Evolutionary conservation across 257 asterid species (phyloP).

Genomic region (Fraxinus excelsior): DNA sequence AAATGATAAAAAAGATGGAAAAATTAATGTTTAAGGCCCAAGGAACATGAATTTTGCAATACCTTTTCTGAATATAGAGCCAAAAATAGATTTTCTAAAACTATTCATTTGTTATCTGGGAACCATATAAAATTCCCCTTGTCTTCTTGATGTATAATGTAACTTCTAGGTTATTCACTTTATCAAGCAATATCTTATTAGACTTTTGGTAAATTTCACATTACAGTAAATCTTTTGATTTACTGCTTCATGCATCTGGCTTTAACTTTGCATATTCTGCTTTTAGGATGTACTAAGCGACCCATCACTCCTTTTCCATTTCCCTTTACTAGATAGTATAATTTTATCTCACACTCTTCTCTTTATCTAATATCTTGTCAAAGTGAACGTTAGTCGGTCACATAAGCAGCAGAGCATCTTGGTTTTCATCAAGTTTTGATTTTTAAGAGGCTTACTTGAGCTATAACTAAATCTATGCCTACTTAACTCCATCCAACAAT

Average conservation of each 20-base stretch:
- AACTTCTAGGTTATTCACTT: neutral
- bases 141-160: neutral
- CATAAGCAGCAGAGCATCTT: neutral
- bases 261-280: neutral
- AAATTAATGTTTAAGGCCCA: neutral
- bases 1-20: neutral
- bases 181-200: neutral
- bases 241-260: neutral
- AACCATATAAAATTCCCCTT: neutral
- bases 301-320: neutral
- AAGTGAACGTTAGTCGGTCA: neutral
- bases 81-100: neutral
- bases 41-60: neutral
- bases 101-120: neutral
- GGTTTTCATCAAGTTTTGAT: neutral
- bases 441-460: neutral
- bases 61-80: neutral
- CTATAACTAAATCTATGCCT: neutral
- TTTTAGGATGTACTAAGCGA: neutral
- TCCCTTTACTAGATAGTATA: neutral
- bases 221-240: neutral
- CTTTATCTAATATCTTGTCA: neutral
- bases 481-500: neutral
- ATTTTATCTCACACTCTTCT: neutral
- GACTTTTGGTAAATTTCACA: neutral